Conservation (phyloP, 345 rosid species). For the Lepidium africanum region DNA sequence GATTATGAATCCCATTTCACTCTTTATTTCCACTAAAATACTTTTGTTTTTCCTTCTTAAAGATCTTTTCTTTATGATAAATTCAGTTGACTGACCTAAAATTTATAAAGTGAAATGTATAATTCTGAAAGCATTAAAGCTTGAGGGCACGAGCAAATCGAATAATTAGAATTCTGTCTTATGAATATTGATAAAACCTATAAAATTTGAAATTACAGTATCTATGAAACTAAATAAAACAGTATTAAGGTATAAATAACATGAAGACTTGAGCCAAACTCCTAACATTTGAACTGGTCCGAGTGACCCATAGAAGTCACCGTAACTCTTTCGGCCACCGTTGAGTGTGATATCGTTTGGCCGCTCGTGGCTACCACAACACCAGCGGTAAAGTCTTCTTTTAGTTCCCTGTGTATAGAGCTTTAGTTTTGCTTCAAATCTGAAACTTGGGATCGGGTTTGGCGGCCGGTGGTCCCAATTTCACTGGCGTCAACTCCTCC, state of each 20-base stretch:
- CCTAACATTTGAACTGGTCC: no score
- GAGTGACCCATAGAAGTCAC: no score
- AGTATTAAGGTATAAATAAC: background rate
- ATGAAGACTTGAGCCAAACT: no score
- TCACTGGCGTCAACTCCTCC: no score
- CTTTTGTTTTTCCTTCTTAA: background rate
- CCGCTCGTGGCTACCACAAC: no score
- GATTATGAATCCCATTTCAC: constrained; percentile 17
- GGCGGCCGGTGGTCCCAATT: no score
- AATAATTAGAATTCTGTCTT: background rate
- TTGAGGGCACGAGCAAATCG: background rate
- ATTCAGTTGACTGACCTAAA: background rate
- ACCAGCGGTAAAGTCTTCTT: no score
- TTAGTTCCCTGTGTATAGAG: no score
- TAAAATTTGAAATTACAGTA: background rate
- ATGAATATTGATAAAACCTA: background rate
- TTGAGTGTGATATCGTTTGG: no score
- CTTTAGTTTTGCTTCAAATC: no score
- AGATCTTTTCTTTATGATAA: background rate
- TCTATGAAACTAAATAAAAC: background rate
- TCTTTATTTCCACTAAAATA: background rate
- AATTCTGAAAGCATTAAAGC: background rate
- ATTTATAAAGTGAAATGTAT: background rate
- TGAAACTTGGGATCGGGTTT: no score
- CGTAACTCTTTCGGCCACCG: no score